Evolutionary conservation across 805 yeast species (phyloP).

Genomic region (Trichomonascus vanleenenianus): DNA sequence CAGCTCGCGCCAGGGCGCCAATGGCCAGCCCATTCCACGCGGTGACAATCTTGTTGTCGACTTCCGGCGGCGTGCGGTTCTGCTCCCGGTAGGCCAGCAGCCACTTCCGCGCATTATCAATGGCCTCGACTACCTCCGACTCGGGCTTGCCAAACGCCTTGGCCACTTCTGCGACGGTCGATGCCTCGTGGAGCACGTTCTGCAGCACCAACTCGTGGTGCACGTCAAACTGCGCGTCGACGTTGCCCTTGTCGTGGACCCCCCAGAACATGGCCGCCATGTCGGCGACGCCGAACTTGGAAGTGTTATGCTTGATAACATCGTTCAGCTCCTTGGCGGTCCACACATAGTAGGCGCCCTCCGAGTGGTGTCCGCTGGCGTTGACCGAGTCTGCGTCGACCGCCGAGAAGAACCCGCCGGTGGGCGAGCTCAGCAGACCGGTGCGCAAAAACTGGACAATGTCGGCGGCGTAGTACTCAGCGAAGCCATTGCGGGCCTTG

Average conservation of each 20-base stretch:
- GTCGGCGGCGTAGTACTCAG: conserved; percentile 18
- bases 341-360: conserved; percentile 33
- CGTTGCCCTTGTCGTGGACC: conserved; percentile 31
- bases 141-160: conserved; percentile 26
- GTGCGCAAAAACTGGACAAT: conserved; percentile 18
- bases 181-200: conserved; percentile 26
- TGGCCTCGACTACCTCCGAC: conserved; percentile 16
- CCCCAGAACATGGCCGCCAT: conserved; percentile 31
- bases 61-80: conserved; percentile 23
- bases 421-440: conserved; percentile 19
- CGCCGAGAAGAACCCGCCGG: conserved; percentile 27
- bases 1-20: conserved; percentile 30
- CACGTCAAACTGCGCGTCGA: conserved; percentile 27
- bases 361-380: conserved; percentile 17
- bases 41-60: conserved; percentile 29
- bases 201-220: conserved; percentile 24
- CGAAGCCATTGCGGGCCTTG: conserved; percentile 14
- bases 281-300: conserved; percentile 23
- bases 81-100: conserved; percentile 20
- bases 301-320: conserved; percentile 18
- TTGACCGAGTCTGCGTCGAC: conserved; percentile 29
- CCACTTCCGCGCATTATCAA: conserved; percentile 20
- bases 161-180: conserved; percentile 24
- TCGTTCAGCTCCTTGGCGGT: conserved; percentile 26
- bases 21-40: conserved; percentile 33